Conservation (phyloP, 2,329 filamentous ascomycete genomes). For the Botrytis sinoallii region DNA sequence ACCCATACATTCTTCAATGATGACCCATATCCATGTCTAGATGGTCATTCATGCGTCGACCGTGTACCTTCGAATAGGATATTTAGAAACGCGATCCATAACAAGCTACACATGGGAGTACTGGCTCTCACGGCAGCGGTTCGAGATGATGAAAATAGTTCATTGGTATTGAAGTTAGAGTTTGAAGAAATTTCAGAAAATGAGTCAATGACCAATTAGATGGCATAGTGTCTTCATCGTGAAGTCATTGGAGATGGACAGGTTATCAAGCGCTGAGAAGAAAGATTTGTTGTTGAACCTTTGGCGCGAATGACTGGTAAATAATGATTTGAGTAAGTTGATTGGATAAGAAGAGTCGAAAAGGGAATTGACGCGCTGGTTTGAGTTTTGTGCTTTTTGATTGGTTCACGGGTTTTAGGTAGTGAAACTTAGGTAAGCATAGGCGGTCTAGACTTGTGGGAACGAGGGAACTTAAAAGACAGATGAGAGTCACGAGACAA, state of each 20-base stretch:
- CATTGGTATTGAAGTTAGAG: constrained; percentile 5
- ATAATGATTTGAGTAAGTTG: constrained; percentile 4
- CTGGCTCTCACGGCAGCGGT: constrained; percentile 26
- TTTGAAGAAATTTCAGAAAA: background rate
- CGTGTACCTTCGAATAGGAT: constrained; percentile 36
- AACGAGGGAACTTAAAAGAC: background rate
- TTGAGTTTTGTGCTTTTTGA: background rate
- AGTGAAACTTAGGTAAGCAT: background rate
- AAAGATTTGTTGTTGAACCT: constrained; percentile 10
- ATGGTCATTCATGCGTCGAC: constrained; percentile 26
- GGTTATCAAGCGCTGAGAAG: constrained; percentile 30
- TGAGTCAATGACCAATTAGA: constrained; percentile 15
- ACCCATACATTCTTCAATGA: background rate
- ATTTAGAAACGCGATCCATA: constrained; percentile 15
- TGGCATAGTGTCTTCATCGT: constrained; percentile 28
- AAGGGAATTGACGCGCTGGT: constrained; percentile 16
- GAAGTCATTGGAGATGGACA: constrained; percentile 26
- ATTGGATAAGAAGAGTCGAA: constrained; percentile 10
- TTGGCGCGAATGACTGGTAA: constrained; percentile 9
- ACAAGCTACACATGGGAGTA: constrained; percentile 24
- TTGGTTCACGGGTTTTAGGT: background rate
- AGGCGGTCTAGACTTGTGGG: background rate
- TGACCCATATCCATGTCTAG: background rate
- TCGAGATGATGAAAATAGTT: constrained; percentile 17
- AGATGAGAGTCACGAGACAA: background rate